Evolutionary conservation across 768 basidiomycete species (phyloP), one percentile per base, ranked within the genome.

Genomic region (Lactarius indigo): DNA sequence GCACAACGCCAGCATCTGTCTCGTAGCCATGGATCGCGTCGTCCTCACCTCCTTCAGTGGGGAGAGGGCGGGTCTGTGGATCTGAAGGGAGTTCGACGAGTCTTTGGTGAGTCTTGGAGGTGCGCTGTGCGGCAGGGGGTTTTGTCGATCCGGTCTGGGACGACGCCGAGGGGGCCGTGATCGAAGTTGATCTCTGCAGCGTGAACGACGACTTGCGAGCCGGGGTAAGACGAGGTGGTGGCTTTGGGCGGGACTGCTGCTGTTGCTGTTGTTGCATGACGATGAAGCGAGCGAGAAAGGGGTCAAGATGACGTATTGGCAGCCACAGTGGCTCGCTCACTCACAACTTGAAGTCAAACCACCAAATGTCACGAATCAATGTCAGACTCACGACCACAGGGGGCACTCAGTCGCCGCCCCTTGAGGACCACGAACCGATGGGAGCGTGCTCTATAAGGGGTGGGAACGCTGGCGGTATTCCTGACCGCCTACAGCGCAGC

Each of bases 61-160:
- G 83, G 1, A 82, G 73, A 0, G 92, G 89, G 64, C 85, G 87
- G 0, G 93, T 92, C 75, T 98, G 95, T 1, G 94, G 92, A 31
- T 87, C 94, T 44, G 92, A 92, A 0, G 95, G 95, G 8, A 98
- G 84, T 20, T 92, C 82, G 17, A 98, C 94, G 65, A 95, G 90
- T 73, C 92, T 92, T 71, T 96, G 93, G 1, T 89, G 90, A 0
- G 91, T 94, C 78, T 97, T 98, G 17, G 92, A 93, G 1, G 92
- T 90, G 50, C 96, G 84, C 69, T 90, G 87, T 1, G 83, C 79
- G 41, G 67, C 64, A 31, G 66, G 55, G 55, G 64, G 35, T 61
- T 68, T 68, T 44, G 55, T 23, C 18, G 30, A 41, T 1, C 41
- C 62, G 9, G 56, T 28, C 18, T 57, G 44, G 4, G 60, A 12